phyloP scores from a whole-genome alignment of 139 green algal species.

The Tetradesmus lagerheimii region DNA sequence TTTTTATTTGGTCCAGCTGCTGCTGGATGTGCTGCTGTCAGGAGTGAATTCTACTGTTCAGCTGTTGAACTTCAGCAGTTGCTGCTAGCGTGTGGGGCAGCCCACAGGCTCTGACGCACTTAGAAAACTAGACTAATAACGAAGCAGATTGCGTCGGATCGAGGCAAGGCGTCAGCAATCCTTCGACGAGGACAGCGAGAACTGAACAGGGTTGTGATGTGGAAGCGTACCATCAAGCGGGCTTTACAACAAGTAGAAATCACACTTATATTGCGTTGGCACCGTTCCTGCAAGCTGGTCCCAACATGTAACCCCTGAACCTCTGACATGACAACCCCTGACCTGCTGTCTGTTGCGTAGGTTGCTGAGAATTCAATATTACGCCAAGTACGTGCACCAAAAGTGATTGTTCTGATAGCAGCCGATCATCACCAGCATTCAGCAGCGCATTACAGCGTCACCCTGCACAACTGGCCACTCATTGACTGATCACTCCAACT shows the following conservation, averaged over 20 bases:
- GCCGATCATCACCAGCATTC: neutral
- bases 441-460: neutral
- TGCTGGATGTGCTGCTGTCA: neutral
- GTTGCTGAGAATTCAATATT: no score
- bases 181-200: neutral
- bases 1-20: neutral
- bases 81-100: neutral
- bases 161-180: neutral
- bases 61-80: neutral
- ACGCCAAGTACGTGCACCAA: no score
- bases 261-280: no score
- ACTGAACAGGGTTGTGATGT: neutral
- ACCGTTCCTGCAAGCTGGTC: no score
- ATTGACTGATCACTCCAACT: neutral
- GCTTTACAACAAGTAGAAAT: no score
- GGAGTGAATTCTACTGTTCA: neutral
- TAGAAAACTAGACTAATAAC: neutral
- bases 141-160: neutral
- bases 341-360: neutral
- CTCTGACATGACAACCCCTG: neutral
- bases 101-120: no score
- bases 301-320: neutral
- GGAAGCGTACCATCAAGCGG: neutral
- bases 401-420: neutral
- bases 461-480: neutral